Conservation (phyloP, 2,329 filamentous ascomycete genomes). For the Fusarium mundagurra region DNA sequence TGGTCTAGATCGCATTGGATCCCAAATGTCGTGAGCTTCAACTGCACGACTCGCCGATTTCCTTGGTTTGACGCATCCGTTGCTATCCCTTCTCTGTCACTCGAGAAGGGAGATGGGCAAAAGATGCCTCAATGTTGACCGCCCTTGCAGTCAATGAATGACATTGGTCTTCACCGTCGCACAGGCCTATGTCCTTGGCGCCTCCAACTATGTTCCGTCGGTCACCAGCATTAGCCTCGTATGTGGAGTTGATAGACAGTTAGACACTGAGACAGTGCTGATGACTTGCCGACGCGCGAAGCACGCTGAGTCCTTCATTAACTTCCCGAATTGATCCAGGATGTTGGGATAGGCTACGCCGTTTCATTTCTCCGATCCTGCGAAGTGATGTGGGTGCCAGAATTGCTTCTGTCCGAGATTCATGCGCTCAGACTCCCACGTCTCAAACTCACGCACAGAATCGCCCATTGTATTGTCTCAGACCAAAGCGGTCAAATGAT, state of each 20-base stretch:
- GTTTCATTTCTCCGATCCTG: constrained; percentile 12
- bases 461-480: constrained; percentile 27
- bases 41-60: constrained; percentile 11
- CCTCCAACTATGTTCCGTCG: constrained; percentile 2
- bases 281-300: constrained; percentile 27
- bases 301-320: not conserved
- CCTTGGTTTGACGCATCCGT: constrained; percentile 17
- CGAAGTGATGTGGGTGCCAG: constrained; percentile 5
- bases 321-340: constrained; percentile 9
- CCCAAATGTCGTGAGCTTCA: not conserved
- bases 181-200: constrained; percentile 12
- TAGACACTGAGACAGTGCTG: constrained; percentile 28
- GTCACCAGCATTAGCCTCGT: not conserved
- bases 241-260: not conserved
- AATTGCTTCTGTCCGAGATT: constrained; percentile 1
- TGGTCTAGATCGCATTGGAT: constrained; percentile 32
- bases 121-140: constrained; percentile 8
- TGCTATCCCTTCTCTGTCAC: not conserved
- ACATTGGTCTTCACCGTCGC: not conserved
- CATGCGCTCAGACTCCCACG: constrained; percentile 19
- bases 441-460: constrained; percentile 7
- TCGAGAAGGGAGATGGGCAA: not conserved
- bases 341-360: not conserved
- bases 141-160: not conserved
- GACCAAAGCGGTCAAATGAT: constrained; percentile 33